Evolutionary conservation across 495 filamentous ascomycete genomes (phyloP), one percentile per base, ranked within the genome.

Genomic region (Podospora sp.): DNA sequence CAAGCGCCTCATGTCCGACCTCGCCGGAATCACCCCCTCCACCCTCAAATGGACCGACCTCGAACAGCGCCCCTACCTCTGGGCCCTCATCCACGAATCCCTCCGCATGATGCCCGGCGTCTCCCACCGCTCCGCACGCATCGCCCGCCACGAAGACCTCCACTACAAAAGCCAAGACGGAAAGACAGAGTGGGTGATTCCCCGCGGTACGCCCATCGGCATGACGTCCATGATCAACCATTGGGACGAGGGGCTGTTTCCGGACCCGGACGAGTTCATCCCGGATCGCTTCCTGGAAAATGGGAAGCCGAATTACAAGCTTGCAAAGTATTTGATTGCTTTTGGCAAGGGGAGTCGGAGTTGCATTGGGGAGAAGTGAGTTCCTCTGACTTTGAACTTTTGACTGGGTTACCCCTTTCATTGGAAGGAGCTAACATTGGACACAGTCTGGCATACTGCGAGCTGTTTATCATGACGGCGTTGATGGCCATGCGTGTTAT

Each of bases 321-420:
- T 85, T 33, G 79, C 83, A 20, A 79, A 76, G 55, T 83, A 84
- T 56, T 58, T 86, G 60, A 73, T 84, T 2, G 65, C 81, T 0
- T 87, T 87, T 62, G 79, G 74, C 21, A 82, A 80, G 69, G 84
- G 86, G 1, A 76, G 73, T 1, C 67, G 86, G 50, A 70, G 72
- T 22, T 88, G 85, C 62, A 67, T 88, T 27, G 86, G 83, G 1
- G 84, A 84, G 46, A 81, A 83, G 78, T 77, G 59, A 68, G 72
- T 69, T 36, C n/a, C 6, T n/a, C n/a, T n/a, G n/a, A n/a, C n/a
- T n/a, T n/a, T n/a, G n/a, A n/a, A n/a, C n/a, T n/a, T n/a, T n/a
- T n/a, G n/a, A n/a, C n/a, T n/a, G n/a, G n/a, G n/a, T n/a, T n/a
- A n/a, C n/a, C n/a, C n/a, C 11, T 62, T 51, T 1, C n/a, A 6